Conservation (phyloP, 495 filamentous ascomycete genomes). For the Daldinia childiae region DNA sequence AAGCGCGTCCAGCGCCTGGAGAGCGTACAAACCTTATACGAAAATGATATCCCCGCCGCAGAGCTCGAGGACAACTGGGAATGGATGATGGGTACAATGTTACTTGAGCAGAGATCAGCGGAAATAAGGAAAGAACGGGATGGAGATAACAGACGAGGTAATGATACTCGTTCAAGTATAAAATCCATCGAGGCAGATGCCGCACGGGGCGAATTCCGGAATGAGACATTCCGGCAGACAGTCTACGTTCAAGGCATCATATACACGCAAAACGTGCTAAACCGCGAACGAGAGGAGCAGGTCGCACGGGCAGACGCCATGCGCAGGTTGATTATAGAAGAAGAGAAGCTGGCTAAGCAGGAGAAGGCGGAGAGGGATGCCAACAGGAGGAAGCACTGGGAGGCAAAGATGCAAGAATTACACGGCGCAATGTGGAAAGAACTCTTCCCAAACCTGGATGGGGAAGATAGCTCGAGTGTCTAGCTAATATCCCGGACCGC, state of each 20-base stretch:
- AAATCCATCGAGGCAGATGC: slow-evolving; percentile 29
- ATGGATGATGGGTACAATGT: slow-evolving; percentile 43
- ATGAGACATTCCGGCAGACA: slow-evolving; percentile 13
- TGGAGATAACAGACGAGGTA: neutral
- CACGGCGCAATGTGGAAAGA: slow-evolving; percentile 35
- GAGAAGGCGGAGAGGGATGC: slow-evolving; percentile 48
- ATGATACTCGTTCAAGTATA: slow-evolving; percentile 2
- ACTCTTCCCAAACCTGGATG: slow-evolving; percentile 7
- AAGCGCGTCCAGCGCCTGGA: slow-evolving; percentile 52
- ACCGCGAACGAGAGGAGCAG: slow-evolving; percentile 43
- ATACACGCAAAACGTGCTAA: slow-evolving; percentile 14
- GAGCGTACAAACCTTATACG: neutral
- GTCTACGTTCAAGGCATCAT: slow-evolving; percentile 23
- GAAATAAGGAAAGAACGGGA: neutral
- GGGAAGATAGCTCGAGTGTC: neutral
- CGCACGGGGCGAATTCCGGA: neutral
- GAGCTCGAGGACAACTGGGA: slow-evolving; percentile 70
- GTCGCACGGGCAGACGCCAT: slow-evolving; percentile 56
- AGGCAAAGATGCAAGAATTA: slow-evolving; percentile 24
- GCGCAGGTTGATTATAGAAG: slow-evolving; percentile 58
- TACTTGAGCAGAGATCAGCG: slow-evolving; percentile 17
- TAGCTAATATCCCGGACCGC: neutral
- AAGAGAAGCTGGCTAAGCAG: slow-evolving; percentile 54
- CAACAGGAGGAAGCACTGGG: slow-evolving; percentile 29
- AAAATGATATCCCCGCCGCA: slow-evolving; percentile 54